Conservation (phyloP, 805 yeast species). For the Yamadazyma kitorensis region DNA sequence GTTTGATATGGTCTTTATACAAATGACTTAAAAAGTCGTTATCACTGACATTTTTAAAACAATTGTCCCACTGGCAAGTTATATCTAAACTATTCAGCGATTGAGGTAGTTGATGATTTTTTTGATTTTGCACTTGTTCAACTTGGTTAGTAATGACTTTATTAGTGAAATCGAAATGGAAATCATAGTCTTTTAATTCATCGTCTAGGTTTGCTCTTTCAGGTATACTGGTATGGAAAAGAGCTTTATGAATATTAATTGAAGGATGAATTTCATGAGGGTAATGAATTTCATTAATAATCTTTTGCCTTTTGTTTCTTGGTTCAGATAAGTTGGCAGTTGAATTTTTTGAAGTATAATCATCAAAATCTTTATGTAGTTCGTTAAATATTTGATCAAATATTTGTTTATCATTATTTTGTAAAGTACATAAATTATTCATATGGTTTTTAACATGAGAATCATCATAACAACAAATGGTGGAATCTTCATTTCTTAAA, state of each 20-base stretch:
- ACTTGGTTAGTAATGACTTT: constrained; percentile 2
- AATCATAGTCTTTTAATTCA: constrained; percentile 32
- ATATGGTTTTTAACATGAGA: constrained; percentile 13
- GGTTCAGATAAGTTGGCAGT: not conserved
- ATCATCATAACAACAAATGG: constrained; percentile 12
- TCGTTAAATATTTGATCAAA: constrained; percentile 39
- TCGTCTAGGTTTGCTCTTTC: constrained; percentile 17
- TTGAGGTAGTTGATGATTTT: not conserved
- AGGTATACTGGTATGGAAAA: constrained; percentile 44
- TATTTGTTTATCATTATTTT: constrained; percentile 28
- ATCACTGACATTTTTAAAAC: constrained; percentile 42
- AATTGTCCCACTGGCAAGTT: constrained; percentile 68
- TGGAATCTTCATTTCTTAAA: constrained; percentile 7
- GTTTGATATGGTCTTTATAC: constrained; percentile 49
- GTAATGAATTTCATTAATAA: constrained; percentile 28
- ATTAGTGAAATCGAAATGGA: constrained; percentile 34
- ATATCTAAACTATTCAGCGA: not conserved
- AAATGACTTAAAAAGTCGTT: constrained; percentile 31
- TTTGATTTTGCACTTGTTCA: too few relatives aligned
- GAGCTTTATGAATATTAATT: constrained; percentile 36
- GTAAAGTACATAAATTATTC: constrained; percentile 27
- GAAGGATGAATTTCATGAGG: constrained; percentile 37
- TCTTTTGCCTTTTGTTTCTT: not conserved
- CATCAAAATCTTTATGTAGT: constrained; percentile 26
- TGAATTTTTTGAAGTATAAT: constrained; percentile 5